Evolutionary conservation across 192 early-diverging fungal species (phyloP).

Genomic region (Linnemannia elongata): DNA sequence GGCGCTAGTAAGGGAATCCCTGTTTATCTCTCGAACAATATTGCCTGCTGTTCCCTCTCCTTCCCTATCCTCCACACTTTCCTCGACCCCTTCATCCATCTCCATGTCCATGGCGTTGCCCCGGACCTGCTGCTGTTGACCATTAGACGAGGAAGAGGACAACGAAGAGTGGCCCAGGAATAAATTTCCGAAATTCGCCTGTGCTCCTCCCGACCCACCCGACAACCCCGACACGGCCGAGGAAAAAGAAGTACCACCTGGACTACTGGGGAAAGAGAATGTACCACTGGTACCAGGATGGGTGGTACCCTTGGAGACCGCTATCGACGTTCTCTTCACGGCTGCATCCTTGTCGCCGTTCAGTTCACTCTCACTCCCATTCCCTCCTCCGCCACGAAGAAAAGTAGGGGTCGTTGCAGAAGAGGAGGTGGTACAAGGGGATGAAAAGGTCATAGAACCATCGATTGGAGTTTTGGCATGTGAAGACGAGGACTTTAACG

Average conservation of each 20-base stretch:
- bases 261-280: not conserved
- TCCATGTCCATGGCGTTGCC: constrained; percentile 1
- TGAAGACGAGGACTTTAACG: not conserved
- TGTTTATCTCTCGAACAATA: not conserved
- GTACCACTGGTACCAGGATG: no score
- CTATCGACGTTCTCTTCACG: no score
- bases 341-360: not conserved
- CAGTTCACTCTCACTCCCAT: not conserved
- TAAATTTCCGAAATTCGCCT: constrained; percentile 35
- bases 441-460: not conserved
- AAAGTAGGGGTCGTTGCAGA: not conserved
- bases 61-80: not conserved
- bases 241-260: not conserved
- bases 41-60: not conserved
- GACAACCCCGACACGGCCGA: not conserved
- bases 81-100: not conserved
- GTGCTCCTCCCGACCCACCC: constrained; percentile 13
- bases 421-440: not conserved
- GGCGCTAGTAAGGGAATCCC: not conserved
- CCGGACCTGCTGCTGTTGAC: no score
- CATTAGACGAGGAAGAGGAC: not conserved
- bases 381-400: not conserved
- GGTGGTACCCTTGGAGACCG: no score
- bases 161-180: not conserved
- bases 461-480: not conserved